These are phyloP conservation scores for Drechslerella dactyloides DNA, from an alignment of 2,329 filamentous ascomycete genomes.

Conservation along the genomic window DNA sequence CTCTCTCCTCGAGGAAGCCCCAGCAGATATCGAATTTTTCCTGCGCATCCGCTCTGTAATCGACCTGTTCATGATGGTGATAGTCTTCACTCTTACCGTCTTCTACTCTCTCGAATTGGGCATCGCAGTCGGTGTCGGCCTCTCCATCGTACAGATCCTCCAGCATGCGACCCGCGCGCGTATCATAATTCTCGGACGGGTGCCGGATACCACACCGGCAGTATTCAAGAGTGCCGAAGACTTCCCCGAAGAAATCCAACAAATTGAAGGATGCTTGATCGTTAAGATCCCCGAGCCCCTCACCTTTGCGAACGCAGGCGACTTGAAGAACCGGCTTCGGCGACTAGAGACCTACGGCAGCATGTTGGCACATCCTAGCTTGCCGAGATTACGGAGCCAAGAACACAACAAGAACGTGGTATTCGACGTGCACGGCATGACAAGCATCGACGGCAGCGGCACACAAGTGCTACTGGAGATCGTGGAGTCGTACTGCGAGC, in stretches of 20 bases:
- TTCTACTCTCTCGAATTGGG: slow-evolving; percentile 94
- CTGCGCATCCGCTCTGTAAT: slow-evolving; percentile 81
- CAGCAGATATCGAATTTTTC: slow-evolving; percentile 91
- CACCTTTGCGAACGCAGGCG: slow-evolving; percentile 95
- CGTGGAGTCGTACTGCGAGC: slow-evolving; percentile 76
- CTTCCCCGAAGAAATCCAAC: slow-evolving; percentile 76
- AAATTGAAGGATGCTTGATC: slow-evolving; percentile 83
- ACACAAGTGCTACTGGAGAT: slow-evolving; percentile 92
- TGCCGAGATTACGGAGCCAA: slow-evolving; percentile 76
- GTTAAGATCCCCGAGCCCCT: slow-evolving; percentile 97
- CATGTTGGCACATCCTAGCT: slow-evolving; percentile 78
- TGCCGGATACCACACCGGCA: slow-evolving; percentile 73
- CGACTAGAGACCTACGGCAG: slow-evolving; percentile 92
- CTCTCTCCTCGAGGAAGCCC: slow-evolving; percentile 92
- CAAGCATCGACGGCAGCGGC: slow-evolving; percentile 88
- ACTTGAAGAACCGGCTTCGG: slow-evolving; percentile 80
- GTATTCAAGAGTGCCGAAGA: slow-evolving; percentile 81
- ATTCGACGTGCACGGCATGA: slow-evolving; percentile 98
- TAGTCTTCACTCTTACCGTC: slow-evolving; percentile 90
- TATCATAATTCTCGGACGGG: slow-evolving; percentile 92
- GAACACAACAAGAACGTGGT: slow-evolving; percentile 90
- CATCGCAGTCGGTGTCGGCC: slow-evolving; percentile 89
- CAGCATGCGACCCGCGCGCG: slow-evolving; percentile 87
- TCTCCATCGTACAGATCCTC: slow-evolving; percentile 88
- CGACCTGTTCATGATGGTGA: slow-evolving; percentile 82